phyloP scores from a whole-genome alignment of 2,329 filamentous ascomycete genomes.

The Anthostomella pinea region DNA sequence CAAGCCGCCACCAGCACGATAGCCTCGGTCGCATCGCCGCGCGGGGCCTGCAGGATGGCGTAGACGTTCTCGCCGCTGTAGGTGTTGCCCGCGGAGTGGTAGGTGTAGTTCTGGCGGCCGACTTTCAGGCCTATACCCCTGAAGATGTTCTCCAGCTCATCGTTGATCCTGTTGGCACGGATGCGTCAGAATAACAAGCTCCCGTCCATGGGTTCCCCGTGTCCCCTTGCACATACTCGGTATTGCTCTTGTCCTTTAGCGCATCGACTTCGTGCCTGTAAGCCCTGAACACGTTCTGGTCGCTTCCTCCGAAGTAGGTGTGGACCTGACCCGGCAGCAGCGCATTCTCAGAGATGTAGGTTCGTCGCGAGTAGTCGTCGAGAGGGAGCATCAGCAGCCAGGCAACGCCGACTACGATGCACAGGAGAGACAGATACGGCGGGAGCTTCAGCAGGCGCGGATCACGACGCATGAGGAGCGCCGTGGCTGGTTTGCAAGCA shows the following conservation, averaged over 20 bases:
- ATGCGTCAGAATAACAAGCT: slow-evolving; percentile 12
- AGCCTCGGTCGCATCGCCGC: slow-evolving; percentile 94
- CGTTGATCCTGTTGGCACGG: slow-evolving; percentile 51
- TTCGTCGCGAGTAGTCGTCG: slow-evolving; percentile 84
- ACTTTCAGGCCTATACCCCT: slow-evolving; percentile 80
- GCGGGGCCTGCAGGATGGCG: slow-evolving; percentile 85
- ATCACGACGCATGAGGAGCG: slow-evolving; percentile 72
- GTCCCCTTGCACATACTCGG: slow-evolving; percentile 41
- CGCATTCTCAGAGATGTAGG: slow-evolving; percentile 97
- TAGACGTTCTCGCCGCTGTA: slow-evolving; percentile 88
- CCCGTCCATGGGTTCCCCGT: no score
- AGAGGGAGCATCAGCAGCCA: slow-evolving; percentile 91
- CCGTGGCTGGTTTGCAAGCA: slow-evolving; percentile 45
- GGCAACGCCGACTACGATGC: slow-evolving; percentile 77
- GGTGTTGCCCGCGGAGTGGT: slow-evolving; percentile 70
- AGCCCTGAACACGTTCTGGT: slow-evolving; percentile 90
- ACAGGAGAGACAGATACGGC: slow-evolving; percentile 82
- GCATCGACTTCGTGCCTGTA: slow-evolving; percentile 80
- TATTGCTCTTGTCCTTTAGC: slow-evolving; percentile 52
- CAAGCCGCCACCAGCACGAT: slow-evolving; percentile 90
- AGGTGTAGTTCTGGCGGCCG: slow-evolving; percentile 84
- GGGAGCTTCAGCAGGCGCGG: slow-evolving; percentile 79
- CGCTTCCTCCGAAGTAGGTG: slow-evolving; percentile 94
- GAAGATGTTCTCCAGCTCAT: slow-evolving; percentile 73
- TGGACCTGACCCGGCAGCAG: slow-evolving; percentile 94